phyloP scores from a whole-genome alignment of 192 early-diverging fungal genomes.

The Linnemannia zychae region DNA sequence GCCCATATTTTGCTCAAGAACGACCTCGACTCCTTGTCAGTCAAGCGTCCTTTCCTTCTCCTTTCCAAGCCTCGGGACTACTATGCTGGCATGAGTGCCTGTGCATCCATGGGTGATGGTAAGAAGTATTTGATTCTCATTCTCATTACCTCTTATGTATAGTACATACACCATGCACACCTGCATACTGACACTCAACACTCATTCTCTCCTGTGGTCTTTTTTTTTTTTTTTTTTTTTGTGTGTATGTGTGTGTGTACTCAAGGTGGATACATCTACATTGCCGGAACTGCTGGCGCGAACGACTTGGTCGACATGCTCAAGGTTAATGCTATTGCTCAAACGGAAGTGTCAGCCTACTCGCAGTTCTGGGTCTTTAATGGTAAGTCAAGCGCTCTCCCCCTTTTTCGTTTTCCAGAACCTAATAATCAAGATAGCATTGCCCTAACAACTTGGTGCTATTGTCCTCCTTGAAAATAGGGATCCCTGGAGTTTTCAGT shows the following conservation, averaged over 20 bases:
- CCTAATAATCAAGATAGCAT: too few species aligned
- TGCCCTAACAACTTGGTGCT: too few species aligned
- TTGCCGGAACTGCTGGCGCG: slow-evolving; percentile 11
- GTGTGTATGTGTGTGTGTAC: too few species aligned
- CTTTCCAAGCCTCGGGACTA: slow-evolving; percentile 11
- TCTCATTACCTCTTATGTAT: neutral
- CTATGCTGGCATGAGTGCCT: slow-evolving; percentile 13
- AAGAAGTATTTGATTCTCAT: neutral
- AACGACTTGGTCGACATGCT: neutral
- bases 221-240: neutral
- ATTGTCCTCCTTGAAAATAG: neutral
- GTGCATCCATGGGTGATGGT: slow-evolving; percentile 5
- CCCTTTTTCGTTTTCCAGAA: neutral
- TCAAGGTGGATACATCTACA: slow-evolving; percentile 21
- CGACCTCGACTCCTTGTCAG: neutral
- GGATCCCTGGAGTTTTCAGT: neutral
- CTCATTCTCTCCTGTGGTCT: neutral
- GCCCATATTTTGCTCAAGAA: neutral
- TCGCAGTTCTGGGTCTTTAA: slow-evolving; percentile 21
- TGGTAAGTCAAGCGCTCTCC: neutral
- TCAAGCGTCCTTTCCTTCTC: slow-evolving; percentile 6
- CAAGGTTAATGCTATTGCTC: slow-evolving; percentile 9
- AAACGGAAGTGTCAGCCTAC: slow-evolving; percentile 2
- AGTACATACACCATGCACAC: neutral
- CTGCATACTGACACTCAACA: neutral